Base-by-base conservation (phyloP, 2,329 filamentous ascomycete genomes). In the Microdochium bolleyi region DNA sequence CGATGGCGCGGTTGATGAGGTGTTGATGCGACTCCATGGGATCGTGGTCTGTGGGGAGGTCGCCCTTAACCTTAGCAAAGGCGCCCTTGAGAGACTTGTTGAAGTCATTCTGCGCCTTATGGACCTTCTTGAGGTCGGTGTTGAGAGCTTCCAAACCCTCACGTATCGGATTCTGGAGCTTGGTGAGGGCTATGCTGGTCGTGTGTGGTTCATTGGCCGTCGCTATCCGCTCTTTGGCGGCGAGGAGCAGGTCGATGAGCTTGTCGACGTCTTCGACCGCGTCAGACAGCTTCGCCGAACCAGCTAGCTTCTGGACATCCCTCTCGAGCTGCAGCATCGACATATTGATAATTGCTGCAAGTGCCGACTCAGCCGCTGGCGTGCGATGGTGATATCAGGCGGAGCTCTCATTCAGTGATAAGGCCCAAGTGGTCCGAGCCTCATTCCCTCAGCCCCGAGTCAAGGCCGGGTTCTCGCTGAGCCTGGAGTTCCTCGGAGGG, bases 1-100 rank as follows among this genome's bases (percentile, higher is more conserved):
- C 89, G 61, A 99, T 95, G 7, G 94, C 92, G 53, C 92, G 84
- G 70, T 96, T 95, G 65, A 97, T 89, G 13, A 96, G 77, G 16
- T 79, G 76, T 3, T 87, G 80, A 58, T 95, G 84, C 21, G 85
- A 80, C 1, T 83, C 84, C 68, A 96, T 83, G 32, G 85, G 87
- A 69, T 95, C 90, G 62, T 90, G 85, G 54, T 92, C 88, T 62
- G 84, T 87, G 14, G 85, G 88, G 0, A 92, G 83, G 14, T 88
- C 75, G 14, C 84, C 82, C 56, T 80, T 80, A 56, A 82, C 79
- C 71, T 85, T 85, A 65, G 84, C 87, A 62, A 87, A 80, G n/a
- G 63, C 88, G 76, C 87, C 89, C 67, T 96, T 89, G 27, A 99
- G 74, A 5, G 88, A 83, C 66, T 92, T 96, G 60, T 85, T 85